A percentile compares a stretch with the other conserved stretches of the same genome.
phyloP scores from a whole-genome alignment of 805 yeast genomes.

The Candida dajiaensis region DNA sequence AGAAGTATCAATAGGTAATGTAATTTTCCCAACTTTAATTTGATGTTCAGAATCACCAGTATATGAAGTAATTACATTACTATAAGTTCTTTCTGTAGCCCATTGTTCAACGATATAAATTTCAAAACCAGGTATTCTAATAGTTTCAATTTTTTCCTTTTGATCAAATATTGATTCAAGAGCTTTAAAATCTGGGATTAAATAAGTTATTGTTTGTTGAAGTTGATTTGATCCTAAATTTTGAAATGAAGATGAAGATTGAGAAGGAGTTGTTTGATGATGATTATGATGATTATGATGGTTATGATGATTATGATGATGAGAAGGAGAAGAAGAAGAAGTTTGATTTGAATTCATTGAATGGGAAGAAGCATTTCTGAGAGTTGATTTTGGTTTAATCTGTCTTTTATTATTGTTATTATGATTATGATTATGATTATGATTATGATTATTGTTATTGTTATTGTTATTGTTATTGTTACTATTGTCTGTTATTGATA shows the following conservation, averaged over 20 bases:
- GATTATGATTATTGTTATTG: too few relatives aligned
- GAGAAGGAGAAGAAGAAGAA: too few relatives aligned
- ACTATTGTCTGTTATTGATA: too few relatives aligned
- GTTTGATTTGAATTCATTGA: neutral
- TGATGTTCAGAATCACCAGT: conserved; percentile 77
- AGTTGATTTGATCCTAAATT: too few relatives aligned
- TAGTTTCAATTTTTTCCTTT: conserved; percentile 39
- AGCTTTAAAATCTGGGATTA: conserved; percentile 56
- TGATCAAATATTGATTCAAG: conserved; percentile 38
- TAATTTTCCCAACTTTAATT: conserved; percentile 55
- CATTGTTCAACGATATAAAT: conserved; percentile 92
- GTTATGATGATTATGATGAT: too few relatives aligned
- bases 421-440: too few relatives aligned
- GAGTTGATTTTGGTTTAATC: neutral
- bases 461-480: too few relatives aligned
- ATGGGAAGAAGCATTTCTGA: neutral
- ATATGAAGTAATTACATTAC: conserved; percentile 68
- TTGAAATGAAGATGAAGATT: too few relatives aligned
- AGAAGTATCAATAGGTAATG: conserved; percentile 33
- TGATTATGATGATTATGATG: neutral
- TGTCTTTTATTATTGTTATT: neutral
- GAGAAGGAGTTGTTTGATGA: neutral
- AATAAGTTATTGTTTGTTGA: conserved; percentile 20
- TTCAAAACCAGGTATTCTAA: conserved; percentile 69
- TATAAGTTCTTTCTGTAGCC: conserved; percentile 67